These are phyloP conservation scores for Hortaea sp. DNA, from an alignment of 2,329 filamentous ascomycete genomes.

Conservation along the genomic window DNA sequence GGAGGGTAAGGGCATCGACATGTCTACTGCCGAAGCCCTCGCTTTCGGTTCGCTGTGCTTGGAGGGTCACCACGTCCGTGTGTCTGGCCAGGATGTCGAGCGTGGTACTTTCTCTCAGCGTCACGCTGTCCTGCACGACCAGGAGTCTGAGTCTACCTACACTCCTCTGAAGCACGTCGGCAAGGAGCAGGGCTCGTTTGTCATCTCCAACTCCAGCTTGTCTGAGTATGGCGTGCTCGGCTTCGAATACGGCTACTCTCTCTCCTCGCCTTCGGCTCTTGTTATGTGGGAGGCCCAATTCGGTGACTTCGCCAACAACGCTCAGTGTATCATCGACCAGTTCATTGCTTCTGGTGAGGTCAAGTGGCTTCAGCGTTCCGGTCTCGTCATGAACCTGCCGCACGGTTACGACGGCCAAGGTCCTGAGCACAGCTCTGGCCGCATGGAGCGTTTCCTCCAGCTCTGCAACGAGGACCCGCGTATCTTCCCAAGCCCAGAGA, in stretches of 20 bases:
- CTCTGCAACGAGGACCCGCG: conserved; percentile 95
- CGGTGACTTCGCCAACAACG: conserved; percentile 99
- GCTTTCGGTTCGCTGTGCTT: conserved; percentile 85
- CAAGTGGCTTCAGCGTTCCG: conserved; percentile 98
- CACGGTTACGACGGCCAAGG: conserved; percentile 98
- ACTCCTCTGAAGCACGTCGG: conserved; percentile 83
- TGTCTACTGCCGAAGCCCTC: conserved; percentile 91
- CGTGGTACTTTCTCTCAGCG: conserved; percentile 98
- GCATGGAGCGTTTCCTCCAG: conserved; percentile 94
- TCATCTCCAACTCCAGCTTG: conserved; percentile 91
- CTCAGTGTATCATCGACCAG: conserved; percentile 97
- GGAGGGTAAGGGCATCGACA: conserved; percentile 93
- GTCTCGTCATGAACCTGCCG: conserved; percentile 88
- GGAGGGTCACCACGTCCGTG: conserved; percentile 93
- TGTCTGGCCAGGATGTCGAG: conserved; percentile 97
- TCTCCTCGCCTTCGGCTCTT: conserved; percentile 90
- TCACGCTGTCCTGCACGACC: conserved; percentile 94
- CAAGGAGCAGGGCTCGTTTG: conserved; percentile 88
- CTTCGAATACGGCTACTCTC: conserved; percentile 97
- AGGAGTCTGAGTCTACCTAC: conserved; percentile 86
- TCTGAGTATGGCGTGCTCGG: conserved; percentile 68
- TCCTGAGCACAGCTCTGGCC: conserved; percentile 93
- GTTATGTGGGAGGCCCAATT: conserved; percentile 99
- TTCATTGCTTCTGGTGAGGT: conserved; percentile 96
- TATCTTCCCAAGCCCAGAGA: conserved; percentile 77